Conservation (phyloP, 2,329 filamentous ascomycete genomes). For the Cytospora piceae region DNA sequence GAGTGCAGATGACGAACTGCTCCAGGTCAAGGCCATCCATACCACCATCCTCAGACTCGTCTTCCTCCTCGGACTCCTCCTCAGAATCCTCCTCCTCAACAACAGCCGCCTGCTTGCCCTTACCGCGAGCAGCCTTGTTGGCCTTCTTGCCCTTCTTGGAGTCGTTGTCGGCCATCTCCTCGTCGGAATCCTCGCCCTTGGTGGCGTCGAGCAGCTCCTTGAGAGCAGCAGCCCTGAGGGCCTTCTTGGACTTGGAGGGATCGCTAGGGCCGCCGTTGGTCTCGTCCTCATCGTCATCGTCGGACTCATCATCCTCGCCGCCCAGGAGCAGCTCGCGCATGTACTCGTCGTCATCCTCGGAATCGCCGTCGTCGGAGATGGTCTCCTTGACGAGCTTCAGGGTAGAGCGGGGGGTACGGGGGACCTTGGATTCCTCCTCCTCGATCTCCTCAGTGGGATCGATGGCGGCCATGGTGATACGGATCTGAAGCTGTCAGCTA, state of each 20-base stretch:
- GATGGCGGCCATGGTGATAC: conserved; percentile 97
- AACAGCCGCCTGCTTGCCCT: conserved; percentile 54
- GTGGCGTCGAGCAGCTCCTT: conserved; percentile 77
- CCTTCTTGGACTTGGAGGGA: conserved; percentile 86
- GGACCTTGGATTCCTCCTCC: conserved; percentile 61
- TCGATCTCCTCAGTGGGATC: conserved; percentile 81
- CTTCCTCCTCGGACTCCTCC: conserved; percentile 57
- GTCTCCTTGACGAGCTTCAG: conserved; percentile 86
- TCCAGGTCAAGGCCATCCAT: conserved; percentile 72
- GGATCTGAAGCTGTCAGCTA: conserved; percentile 65
- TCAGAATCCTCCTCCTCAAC: conserved; percentile 64
- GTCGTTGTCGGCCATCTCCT: conserved; percentile 66
- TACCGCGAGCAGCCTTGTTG: conserved; percentile 40
- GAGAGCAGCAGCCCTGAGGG: conserved; percentile 75
- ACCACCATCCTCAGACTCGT: conserved; percentile 53
- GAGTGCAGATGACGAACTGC: conserved; percentile 92
- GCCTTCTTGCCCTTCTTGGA: conserved; percentile 62
- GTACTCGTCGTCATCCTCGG: conserved; percentile 70
- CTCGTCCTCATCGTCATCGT: conserved; percentile 67
- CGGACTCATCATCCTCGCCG: conserved; percentile 53
- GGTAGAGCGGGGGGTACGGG: conserved; percentile 74
- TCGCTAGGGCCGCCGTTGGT: conserved; percentile 89
- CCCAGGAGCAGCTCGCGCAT: conserved; percentile 58
- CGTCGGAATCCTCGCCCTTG: conserved; percentile 60
- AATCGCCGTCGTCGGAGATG: conserved; percentile 59